Conservation (phyloP, 805 yeast species). For the Candida incommunis region DNA sequence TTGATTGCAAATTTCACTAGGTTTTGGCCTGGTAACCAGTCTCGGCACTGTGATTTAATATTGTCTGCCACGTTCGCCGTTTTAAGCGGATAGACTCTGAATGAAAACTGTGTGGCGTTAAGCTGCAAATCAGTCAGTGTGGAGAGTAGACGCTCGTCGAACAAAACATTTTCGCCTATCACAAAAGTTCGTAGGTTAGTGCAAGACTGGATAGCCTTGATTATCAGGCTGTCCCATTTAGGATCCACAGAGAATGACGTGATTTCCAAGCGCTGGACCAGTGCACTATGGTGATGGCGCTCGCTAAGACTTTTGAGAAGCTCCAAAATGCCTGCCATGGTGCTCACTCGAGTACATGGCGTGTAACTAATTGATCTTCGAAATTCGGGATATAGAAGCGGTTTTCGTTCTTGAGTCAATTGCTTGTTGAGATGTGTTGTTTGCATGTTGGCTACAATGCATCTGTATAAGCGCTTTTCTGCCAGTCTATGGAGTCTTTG, state of each 20-base stretch:
- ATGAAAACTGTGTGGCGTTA: not conserved
- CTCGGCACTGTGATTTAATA: not conserved
- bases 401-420: not conserved
- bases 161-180: not conserved
- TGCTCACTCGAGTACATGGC: not conserved
- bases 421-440: not conserved
- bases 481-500: not conserved
- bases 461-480: not conserved
- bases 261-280: not conserved
- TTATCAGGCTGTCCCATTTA: not conserved
- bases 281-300: not conserved
- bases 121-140: not conserved
- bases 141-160: not conserved
- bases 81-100: not conserved
- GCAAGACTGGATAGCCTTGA: not conserved
- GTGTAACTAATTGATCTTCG: not conserved
- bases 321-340: not conserved
- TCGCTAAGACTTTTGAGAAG: not conserved
- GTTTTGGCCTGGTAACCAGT: not conserved
- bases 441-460: not conserved
- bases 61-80: not conserved
- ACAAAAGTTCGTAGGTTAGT: not conserved
- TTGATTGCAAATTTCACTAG: not conserved
- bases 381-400: not conserved
- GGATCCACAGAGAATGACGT: not conserved